Percentiles rank a stretch among this genome's conserved stretches.
phyloP scores from a whole-genome alignment of 1,139 yeast genomes.

The Hansenula sp. region DNA sequence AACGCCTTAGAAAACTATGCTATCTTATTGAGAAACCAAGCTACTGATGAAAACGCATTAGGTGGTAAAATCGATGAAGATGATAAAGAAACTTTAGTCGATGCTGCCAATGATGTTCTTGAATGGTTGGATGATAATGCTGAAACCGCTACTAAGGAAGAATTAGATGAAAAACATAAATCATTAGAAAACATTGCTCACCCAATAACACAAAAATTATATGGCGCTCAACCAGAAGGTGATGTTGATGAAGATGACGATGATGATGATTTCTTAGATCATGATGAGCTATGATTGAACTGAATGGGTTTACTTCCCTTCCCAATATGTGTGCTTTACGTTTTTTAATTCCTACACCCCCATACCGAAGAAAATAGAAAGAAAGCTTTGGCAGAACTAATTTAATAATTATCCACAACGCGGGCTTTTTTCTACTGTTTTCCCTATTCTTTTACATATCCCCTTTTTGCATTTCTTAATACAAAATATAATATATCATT shows the following conservation, averaged over 20 bases:
- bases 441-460: too few relatives aligned
- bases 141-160: constrained; percentile 86
- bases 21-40: constrained; percentile 76
- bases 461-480: too few relatives aligned
- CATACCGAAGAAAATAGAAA: too few relatives aligned
- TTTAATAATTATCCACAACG: too few relatives aligned
- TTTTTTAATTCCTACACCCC: neutral
- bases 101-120: constrained; percentile 82
- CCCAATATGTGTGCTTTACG: neutral
- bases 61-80: constrained; percentile 83
- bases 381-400: too few relatives aligned
- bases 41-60: constrained; percentile 53
- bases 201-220: constrained; percentile 91
- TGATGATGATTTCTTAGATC: constrained; percentile 60
- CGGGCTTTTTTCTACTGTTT: too few relatives aligned
- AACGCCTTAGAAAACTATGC: constrained; percentile 88
- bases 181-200: constrained; percentile 78
- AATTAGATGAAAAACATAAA: constrained; percentile 90
- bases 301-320: constrained; percentile 2
- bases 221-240: constrained; percentile 56
- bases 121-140: constrained; percentile 86
- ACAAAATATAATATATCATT: too few relatives aligned
- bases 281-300: constrained; percentile 54
- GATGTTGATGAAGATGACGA: constrained; percentile 52
- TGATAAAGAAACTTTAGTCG: constrained; percentile 86